Evolutionary conservation across 2,329 filamentous ascomycete species (phyloP), one percentile per base, ranked within the genome.

Genomic region (Cladosporium velox): DNA sequence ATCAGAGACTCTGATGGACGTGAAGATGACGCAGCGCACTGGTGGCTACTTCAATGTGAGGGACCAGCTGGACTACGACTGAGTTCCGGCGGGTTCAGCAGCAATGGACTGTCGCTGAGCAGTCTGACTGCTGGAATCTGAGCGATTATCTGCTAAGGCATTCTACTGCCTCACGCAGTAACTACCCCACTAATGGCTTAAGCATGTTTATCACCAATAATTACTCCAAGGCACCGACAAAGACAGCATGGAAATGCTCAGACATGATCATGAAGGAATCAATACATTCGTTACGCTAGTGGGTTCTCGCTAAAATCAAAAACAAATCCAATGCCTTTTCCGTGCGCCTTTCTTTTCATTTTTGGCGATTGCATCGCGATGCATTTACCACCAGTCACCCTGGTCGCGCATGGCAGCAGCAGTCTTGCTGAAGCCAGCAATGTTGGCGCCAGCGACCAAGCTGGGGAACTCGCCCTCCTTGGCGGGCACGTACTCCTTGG

Each of bases 341-440:
- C 32, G 15, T 55, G 52, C 52, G n/a, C 52, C 18, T 55, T 26
- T 30, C 32, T 54, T 54, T 55, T 30, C 30, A 4, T 47, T 47
- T 47, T 47, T 24, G 41, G 15, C 11, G 24, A 26, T 24, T 58
- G 55, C 55, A 58, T 35, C 49, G 32, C 55, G 32, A 62, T 52
- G 44, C 59, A 52, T 59, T 68, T 64, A 71, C 83, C 86, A 98
- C 94, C 93, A 98, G 81, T 98, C 94, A 76, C 95, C 95, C 82
- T 97, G 94, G 80, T 96, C 92, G 78, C 90, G 87, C 94, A 98
- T 98, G 76, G 95, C 94, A 74, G 88, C 86, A 62, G 90, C 93
- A 65, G 98, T 94, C 90, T 98, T 99, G 82, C 91, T 90, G 84
- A 97, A 98, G 67, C 95, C 95, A 68, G 95, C 95, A 83, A 99